A percentile compares a stretch with the other conserved stretches of the same genome.
Evolutionary conservation across 2,329 filamentous ascomycete genomes (phyloP).

Genomic region (Cercospora zeina): DNA sequence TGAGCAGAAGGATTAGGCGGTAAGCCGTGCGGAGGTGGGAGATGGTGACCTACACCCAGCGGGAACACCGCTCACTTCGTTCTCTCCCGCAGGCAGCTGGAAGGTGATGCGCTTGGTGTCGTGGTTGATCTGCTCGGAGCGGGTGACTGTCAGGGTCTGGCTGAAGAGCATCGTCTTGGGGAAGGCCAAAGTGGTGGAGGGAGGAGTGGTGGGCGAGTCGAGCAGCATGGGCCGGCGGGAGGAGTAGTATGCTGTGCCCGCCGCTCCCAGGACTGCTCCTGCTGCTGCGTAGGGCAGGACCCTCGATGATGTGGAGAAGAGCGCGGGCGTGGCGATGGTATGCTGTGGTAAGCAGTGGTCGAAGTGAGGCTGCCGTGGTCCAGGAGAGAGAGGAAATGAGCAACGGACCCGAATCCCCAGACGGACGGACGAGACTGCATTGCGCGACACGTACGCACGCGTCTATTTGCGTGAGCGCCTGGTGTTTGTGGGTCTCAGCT

Average conservation of each 20-base stretch:
- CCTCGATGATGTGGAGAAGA: constrained; percentile 24
- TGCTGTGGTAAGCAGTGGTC: not conserved
- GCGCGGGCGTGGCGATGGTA: constrained; percentile 14
- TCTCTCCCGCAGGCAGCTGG: constrained; percentile 34
- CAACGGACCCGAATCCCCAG: not conserved
- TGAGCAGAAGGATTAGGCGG: constrained; percentile 28
- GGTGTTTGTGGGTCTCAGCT: no score
- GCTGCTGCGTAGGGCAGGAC: constrained; percentile 26
- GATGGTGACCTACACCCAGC: constrained; percentile 31
- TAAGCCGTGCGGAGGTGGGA: not conserved
- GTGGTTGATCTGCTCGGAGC: constrained; percentile 40
- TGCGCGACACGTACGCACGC: not conserved
- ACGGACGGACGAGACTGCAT: not conserved
- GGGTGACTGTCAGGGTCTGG: constrained; percentile 35
- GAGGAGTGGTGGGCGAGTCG: constrained; percentile 34
- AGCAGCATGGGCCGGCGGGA: constrained; percentile 26
- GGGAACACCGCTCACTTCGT: constrained; percentile 37
- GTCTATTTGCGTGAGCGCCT: not conserved
- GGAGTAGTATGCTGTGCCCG: constrained; percentile 22
- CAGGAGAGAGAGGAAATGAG: not conserved
- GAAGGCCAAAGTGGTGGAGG: constrained; percentile 34
- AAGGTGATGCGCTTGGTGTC: constrained; percentile 41
- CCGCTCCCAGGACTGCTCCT: constrained; percentile 21
- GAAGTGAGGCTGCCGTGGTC: not conserved
- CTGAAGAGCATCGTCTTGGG: constrained; percentile 40